phyloP scores from a whole-genome alignment of 2,329 filamentous ascomycete species.

The Exophiala calicioides region DNA sequence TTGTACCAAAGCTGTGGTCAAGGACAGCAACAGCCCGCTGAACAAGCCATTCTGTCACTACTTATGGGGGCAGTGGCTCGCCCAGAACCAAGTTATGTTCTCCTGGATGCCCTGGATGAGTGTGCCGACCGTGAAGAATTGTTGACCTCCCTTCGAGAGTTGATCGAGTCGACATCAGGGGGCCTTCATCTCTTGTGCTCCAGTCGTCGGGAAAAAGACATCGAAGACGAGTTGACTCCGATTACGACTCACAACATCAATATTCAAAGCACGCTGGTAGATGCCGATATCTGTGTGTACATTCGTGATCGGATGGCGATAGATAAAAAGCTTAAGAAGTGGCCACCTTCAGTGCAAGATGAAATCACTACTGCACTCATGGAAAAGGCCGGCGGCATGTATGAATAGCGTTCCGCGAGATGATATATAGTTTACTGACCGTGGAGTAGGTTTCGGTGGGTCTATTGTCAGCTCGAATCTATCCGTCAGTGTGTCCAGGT shows the following conservation, averaged over 20 bases:
- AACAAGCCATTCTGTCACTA: background rate
- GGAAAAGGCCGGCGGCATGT: constrained; percentile 27
- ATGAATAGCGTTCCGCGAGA: background rate
- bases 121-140: constrained; percentile 21
- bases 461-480: constrained; percentile 32
- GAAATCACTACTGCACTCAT: constrained; percentile 32
- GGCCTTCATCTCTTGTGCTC: constrained; percentile 19
- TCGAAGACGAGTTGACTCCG: constrained; percentile 17
- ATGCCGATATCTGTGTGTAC: constrained; percentile 23
- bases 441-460: constrained; percentile 34
- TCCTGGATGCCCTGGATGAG: constrained; percentile 30
- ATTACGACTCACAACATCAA: constrained; percentile 4
- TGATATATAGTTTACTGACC: background rate
- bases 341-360: constrained; percentile 4
- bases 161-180: background rate
- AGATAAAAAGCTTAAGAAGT: constrained; percentile 17
- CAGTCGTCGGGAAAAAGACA: constrained; percentile 22
- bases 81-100: constrained; percentile 13
- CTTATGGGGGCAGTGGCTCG: constrained; percentile 7
- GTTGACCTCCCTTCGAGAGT: constrained; percentile 9
- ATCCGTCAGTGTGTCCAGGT: constrained; percentile 29
- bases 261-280: constrained; percentile 14
- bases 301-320: constrained; percentile 15
- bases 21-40: constrained; percentile 13
- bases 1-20: constrained; percentile 13